Evolutionary conservation across 345 rosid genomes (phyloP), one percentile per base, ranked within the genome.

Genomic region (Eucalyptus tenuipes): DNA sequence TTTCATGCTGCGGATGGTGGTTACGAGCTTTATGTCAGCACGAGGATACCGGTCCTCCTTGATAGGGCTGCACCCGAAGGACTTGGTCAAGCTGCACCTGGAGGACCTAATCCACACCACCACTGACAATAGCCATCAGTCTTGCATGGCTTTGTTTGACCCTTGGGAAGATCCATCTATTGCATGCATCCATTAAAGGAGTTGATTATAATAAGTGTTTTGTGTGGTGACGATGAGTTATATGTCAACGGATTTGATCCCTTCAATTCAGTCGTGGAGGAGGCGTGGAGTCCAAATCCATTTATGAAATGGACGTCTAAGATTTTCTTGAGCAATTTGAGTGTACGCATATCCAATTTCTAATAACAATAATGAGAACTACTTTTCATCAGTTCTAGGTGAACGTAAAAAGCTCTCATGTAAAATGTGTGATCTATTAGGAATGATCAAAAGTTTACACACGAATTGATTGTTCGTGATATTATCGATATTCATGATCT

Each of bases 71-170:
- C 93, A 24, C 92, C 91, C 13, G 25, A 52, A 52, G 57, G 10
- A 52, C 4, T 52, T 52, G 25, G 57, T 52, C 57, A 52, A 52
- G 86, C 88, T 47, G 88, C 93, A 24, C 93, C 91, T 10, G 90
- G 90, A 20, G 92, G 92, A 17, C 93, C 93, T 4, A 92, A 93
- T 57, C 90, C 89, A 82, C 92, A 88, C 8, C 93, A 91, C 79
- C 89, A 93, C 25, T 7, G 27, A 18, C 49, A n/a, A 81, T 44
- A 22, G 17, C 82, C 82, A 75, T 75, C 15, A 6, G 82, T 40
- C 27, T 75, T 75, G 45, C 81, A 18, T 18, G 81, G 45, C 81
- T 9, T 71, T 37, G 45, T 71, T 71, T 71, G 81, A 22, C 81
- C 81, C 81, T 17, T 33, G 44, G 45, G 45, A 18, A 18, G 45